These are phyloP conservation scores for Globisporangium spiculum DNA, from an alignment of 352 stramenopile genomes.

Conservation along the genomic window DNA sequence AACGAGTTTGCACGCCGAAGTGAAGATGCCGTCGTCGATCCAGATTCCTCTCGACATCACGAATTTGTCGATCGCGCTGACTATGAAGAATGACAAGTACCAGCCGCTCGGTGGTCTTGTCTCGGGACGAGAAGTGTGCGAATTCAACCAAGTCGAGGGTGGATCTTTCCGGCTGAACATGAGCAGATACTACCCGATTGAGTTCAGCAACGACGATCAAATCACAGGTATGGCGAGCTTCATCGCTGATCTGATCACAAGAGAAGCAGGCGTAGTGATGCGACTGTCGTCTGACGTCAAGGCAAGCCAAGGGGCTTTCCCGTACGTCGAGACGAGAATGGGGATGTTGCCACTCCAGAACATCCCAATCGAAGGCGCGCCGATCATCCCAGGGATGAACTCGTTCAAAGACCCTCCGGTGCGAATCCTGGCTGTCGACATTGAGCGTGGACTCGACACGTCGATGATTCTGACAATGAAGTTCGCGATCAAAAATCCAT, in stretches of 20 bases:
- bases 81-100: constrained; percentile 37
- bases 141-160: constrained; percentile 56
- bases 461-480: constrained; percentile 67
- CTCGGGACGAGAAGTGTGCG: constrained; percentile 50
- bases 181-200: constrained; percentile 61
- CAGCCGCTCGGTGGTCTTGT: constrained; percentile 44
- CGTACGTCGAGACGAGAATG: constrained; percentile 69
- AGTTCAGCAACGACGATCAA: constrained; percentile 36
- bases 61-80: constrained; percentile 60
- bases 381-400: constrained; percentile 63
- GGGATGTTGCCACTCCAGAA: constrained; percentile 58
- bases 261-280: constrained; percentile 60
- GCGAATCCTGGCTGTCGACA: constrained; percentile 61
- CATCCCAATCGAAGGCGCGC: constrained; percentile 56
- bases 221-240: constrained; percentile 53
- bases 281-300: constrained; percentile 33
- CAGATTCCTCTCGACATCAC: constrained; percentile 63
- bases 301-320: constrained; percentile 54
- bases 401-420: constrained; percentile 65
- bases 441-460: constrained; percentile 38
- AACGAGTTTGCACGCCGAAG: constrained; percentile 57
- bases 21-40: constrained; percentile 75
- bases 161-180: constrained; percentile 75
- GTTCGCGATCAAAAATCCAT: constrained; percentile 71
- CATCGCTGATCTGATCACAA: constrained; percentile 54